These are phyloP conservation scores for Entophlyctis luteolus DNA, from an alignment of 192 early-diverging fungal species.

Conservation along the genomic window DNA sequence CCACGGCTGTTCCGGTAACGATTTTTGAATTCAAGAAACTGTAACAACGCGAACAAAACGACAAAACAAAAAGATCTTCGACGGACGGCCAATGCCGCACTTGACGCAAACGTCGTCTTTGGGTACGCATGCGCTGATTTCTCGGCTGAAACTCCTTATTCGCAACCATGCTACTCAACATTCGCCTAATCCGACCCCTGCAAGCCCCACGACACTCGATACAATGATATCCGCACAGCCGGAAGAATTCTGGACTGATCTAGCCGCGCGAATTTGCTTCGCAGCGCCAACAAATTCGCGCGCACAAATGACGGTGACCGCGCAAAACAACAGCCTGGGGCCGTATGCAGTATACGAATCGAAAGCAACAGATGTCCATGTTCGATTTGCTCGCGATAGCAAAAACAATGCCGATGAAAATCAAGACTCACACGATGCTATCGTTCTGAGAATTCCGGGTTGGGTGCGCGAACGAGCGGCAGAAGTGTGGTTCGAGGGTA, in stretches of 20 bases:
- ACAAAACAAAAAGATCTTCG: constrained; percentile 56
- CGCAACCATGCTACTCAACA: constrained; percentile 51
- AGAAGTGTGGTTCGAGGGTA: constrained; percentile 68
- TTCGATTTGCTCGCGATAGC: neutral
- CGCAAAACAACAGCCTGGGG: constrained; percentile 30
- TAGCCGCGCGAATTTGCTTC: constrained; percentile 63
- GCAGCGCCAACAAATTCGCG: constrained; percentile 33
- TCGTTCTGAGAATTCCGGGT: constrained; percentile 59
- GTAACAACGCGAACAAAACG: constrained; percentile 17
- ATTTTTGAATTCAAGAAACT: neutral
- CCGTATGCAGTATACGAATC: constrained; percentile 20
- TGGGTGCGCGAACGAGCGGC: constrained; percentile 81
- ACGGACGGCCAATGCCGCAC: constrained; percentile 62
- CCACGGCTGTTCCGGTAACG: constrained; percentile 73
- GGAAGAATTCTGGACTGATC: constrained; percentile 56
- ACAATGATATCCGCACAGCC: constrained; percentile 37
- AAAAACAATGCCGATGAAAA: neutral
- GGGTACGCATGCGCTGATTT: constrained; percentile 60
- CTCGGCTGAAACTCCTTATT: constrained; percentile 57
- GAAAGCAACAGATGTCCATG: neutral
- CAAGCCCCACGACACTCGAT: constrained; percentile 9
- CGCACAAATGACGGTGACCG: constrained; percentile 29
- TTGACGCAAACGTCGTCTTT: constrained; percentile 61
- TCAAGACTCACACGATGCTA: neutral
- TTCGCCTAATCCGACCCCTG: constrained; percentile 27